A percentile compares a stretch with the other conserved stretches of the same genome.
Evolutionary conservation across 2,329 filamentous ascomycete genomes (phyloP).

Genomic region (Aspergillus brunneoviolaceus): DNA sequence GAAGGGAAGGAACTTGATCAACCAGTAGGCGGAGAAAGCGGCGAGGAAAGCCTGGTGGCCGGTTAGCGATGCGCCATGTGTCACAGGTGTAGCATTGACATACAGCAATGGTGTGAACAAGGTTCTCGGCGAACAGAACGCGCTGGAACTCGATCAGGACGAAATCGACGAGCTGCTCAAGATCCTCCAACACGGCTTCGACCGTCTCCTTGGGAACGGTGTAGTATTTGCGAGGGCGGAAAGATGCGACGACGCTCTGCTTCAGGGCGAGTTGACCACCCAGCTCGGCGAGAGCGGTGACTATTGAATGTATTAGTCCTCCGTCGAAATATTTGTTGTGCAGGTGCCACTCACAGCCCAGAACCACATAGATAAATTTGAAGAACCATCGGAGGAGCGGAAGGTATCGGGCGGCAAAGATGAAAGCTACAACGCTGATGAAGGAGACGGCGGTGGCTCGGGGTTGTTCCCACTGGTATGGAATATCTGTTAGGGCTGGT

Average conservation of each 20-base stretch:
- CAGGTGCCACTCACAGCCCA: conserved; percentile 52
- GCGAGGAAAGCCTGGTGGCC: conserved; percentile 56
- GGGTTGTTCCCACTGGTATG: conserved; percentile 61
- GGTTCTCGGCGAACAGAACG: conserved; percentile 65
- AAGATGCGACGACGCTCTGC: conserved; percentile 59
- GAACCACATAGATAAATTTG: conserved; percentile 58
- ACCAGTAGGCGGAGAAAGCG: conserved; percentile 61
- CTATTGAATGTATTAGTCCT: conserved; percentile 33
- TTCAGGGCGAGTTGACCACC: conserved; percentile 56
- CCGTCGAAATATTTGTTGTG: background rate
- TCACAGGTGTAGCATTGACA: conserved; percentile 25
- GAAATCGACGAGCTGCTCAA: conserved; percentile 66
- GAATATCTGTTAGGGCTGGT: background rate
- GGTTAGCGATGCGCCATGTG: background rate
- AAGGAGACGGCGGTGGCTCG: conserved; percentile 63
- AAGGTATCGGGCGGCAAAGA: conserved; percentile 63
- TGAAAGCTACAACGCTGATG: conserved; percentile 55
- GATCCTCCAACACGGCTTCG: conserved; percentile 60
- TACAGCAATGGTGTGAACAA: conserved; percentile 60
- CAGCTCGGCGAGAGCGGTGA: conserved; percentile 58
- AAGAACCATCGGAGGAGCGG: conserved; percentile 62
- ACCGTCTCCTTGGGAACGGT: conserved; percentile 64
- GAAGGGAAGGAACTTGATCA: conserved; percentile 65
- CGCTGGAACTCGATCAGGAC: conserved; percentile 68
- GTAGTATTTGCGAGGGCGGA: conserved; percentile 65